Base-by-base conservation (phyloP, 1,284 basidiomycete genomes). In the Sphaerobolus stellatus region DNA sequence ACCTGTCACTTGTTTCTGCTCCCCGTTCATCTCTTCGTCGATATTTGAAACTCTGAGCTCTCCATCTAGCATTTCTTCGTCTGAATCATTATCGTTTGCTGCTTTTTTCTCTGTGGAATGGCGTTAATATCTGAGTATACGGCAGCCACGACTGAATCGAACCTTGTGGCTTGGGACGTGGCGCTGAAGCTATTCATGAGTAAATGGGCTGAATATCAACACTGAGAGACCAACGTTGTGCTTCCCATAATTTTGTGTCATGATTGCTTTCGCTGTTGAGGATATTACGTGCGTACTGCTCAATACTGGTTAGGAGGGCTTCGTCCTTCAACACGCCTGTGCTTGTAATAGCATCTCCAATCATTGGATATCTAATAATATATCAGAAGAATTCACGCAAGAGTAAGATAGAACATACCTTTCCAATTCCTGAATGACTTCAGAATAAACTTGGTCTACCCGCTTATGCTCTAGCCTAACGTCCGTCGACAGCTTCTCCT, bases 351-450 rank as follows among this genome's bases (percentile, higher is more conserved):
- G 85, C 82, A 14, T 83, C 81, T 57, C 86, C 84, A 9, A 88
- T 76, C 20, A 84, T 68, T 13, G 82, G 81, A 60, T 79, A 84
- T 52, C 83, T 80, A 56, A 14, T 43, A 68, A 44, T 2, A 25
- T 1, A 5, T 38, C 2, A 48, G 14, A 45, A 11, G 30, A 14
- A 5, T 40, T 29, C 24, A 36, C 22, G 31, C 4, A 38, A 25
- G 4, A 27, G n/a, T 29, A 25, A 22, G 20, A 34, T 14, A 33
- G 38, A 31, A 16, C 13, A 24, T 20, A 84, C 86, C 87, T 78
- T 66, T 88, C 84, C 33, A 90, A 73, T 64, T 90, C 86, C 48
- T 86, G 83, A 73, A 84, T 76, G 13, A 90, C 69, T 59, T 88
- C 86, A 52, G 77, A 71, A 52, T 82, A 74, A 22, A 81, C 71